Evolutionary conservation across 176 grass and related monocot species (phyloP), one percentile per base, ranked within the genome.

Genomic region (Oryza glumipatula): DNA sequence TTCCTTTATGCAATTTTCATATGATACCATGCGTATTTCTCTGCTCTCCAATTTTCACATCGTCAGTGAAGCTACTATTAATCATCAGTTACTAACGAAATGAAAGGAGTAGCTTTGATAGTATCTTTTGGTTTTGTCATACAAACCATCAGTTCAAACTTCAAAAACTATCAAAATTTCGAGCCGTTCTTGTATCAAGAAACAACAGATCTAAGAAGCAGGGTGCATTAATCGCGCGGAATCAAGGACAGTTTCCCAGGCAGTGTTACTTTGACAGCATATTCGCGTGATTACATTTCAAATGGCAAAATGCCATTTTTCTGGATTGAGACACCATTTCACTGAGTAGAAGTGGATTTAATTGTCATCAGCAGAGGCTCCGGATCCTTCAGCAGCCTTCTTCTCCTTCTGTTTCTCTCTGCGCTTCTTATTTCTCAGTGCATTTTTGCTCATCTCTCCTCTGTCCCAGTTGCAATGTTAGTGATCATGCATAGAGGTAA

Each of bases 361-460:
- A 64, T 85, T 80, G 41, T 88, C 93, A 81, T 90, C 80, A 41
- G 68, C 86, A 16, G 80, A 79, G 65, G 74, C 70, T 26, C 75
- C 89, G 46, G 89, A 85, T 17, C 46, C 89, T 80, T 99, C 96
- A 26, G 71, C 89, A 23, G 93, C 74, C 52, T 89, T 98, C 75
- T 98, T 96, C 82, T 96, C 96, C 78, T 83, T 90, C 77, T 96
- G 93, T 67, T 96, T 99, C 81, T 96, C 93, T 70, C 96, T 83
- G 32, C 93, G 91, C 81, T 99, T 99, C 82, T 96, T 99, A 78
- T 99, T 99, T 92, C 89, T 92, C 88, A 94, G 86, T 72, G 96
- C 96, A 89, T 63, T 99, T 83, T 99, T 99, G 91, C 96, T 99
- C 88, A 89, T 96, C 84, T 99, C 90, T 32, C 86, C 83, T 75